Conservation (phyloP, 768 basidiomycete species). For the Suillus fuscotomentosus region DNA sequence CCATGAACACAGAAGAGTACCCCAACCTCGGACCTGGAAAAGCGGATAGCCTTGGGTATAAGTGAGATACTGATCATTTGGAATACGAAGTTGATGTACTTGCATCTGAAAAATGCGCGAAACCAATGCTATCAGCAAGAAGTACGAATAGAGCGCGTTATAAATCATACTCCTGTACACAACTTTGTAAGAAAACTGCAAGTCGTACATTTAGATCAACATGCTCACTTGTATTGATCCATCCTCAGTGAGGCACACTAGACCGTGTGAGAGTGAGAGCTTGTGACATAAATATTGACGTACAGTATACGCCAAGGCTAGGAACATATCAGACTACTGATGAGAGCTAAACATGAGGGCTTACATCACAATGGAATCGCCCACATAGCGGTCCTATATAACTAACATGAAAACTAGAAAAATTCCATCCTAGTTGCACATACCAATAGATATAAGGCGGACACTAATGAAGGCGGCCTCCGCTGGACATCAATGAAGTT, state of each 20-base stretch:
- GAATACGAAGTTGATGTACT: background rate
- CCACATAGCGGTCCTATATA: conserved; percentile 28
- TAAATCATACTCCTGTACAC: background rate
- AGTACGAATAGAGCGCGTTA: background rate
- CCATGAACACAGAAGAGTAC: conserved; percentile 30
- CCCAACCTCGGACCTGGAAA: conserved; percentile 32
- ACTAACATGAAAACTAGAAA: background rate
- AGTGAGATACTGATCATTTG: background rate
- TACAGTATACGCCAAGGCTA: background rate
- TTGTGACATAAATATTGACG: background rate
- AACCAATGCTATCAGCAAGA: background rate
- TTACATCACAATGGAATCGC: conserved; percentile 29
- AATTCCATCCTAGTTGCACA: conserved; percentile 1
- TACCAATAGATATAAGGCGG: conserved; percentile 24
- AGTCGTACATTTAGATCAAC: background rate
- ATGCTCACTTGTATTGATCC: background rate
- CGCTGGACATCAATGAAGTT: conserved; percentile 14
- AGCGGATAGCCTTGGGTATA: conserved; percentile 21
- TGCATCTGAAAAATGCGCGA: background rate
- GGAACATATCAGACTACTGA: background rate
- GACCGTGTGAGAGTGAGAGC: background rate
- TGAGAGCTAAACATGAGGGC: conserved; percentile 1
- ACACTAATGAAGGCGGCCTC: conserved; percentile 25
- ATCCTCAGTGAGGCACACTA: background rate
- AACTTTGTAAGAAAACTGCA: background rate